Evolutionary conservation across 495 filamentous ascomycete genomes (phyloP), one percentile per base, ranked within the genome.

Genomic region (Penicillium verhagenii): DNA sequence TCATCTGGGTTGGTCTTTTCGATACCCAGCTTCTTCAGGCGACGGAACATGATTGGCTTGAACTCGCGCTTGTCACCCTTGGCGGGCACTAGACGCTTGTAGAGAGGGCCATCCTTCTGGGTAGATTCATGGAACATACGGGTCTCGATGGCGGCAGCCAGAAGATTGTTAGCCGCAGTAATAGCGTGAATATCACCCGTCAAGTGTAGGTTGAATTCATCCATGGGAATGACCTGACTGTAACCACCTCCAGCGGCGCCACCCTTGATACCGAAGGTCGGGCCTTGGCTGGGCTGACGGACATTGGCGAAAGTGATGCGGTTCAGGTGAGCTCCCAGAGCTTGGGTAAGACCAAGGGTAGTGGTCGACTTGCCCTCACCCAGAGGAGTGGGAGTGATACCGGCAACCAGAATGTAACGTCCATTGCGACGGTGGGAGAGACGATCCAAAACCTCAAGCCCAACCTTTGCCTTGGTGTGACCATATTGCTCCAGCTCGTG

Each of bases 181-280:
- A 98, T 93, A 37, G 94, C 94, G 68, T 98, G 94, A 57, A 98
- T 97, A 68, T 98, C 94, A 60, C 94, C 94, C 38, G 94, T 98
- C 68, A 98, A 74, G 68, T 98, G 94, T 57, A 98, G 79, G 68
- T 98, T 98, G 79, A 98, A 98, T 70, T 98, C 94, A 59, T 98
- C 94, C 94, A 98, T 98, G 48, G 94, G 94, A 60, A 98, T 97
- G 64, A 97, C 94, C 72, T 98, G 94, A 70, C 90, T 95, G 79
- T 96, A 98, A 14, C 94, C 94, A 59, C 94, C 94, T 64, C 94
- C 94, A 52, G 94, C 94, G 48, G 94, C 94, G 57, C 94, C 94
- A 40, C 94, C 94, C 76, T 98, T 98, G 79, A 98, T 97, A 64
- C 94, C 94, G 66, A 98, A 98, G 0, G 94, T 98, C 47, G 94